Base-by-base conservation (phyloP, 2,329 filamentous ascomycete species). In the Neospermospora avenae region DNA sequence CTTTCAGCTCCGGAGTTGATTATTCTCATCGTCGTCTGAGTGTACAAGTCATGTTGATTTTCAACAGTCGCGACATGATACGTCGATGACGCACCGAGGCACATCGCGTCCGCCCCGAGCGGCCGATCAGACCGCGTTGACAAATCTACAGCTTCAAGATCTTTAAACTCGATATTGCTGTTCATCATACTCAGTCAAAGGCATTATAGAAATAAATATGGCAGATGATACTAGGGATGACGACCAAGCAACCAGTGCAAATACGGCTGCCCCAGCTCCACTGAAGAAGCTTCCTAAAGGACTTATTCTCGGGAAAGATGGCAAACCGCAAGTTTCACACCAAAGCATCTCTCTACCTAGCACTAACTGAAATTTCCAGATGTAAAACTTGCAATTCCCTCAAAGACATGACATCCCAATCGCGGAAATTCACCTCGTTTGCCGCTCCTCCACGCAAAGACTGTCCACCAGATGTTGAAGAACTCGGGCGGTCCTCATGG, bases 391-490 rank as follows among this genome's bases (percentile, higher is more conserved):
- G 89, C 74, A 90, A 81, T 31, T 87, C 86, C 20, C 75, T 81
- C 60, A 74, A 78, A 42, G 76, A 79, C 22, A 89, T 88, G 76
- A 78, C 83, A 57, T 86, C 86, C 79, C 77, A 82, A 14, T 80
- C 82, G 55, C 78, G 83, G 68, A 77, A 76, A 58, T 31, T 52
- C 24, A 42, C 58, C 35, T 49, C 51, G 16, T 20, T 16, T 35
- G 66, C 74, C 16, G 64, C 74, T 5, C 57, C 76, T 7, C 60
- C 77, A 4, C 78, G 81, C 7, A 63, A 79, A 59, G 89, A 96
- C 75, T 98, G 93, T 73, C 95, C 95, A 0, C 89, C 95, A 1
- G 93, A 98, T 72, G 91, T 97, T 65, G 91, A 96, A 72, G 77
- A 81, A 16, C 86, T 99, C 4, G 95, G 95, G 52, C 90, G 92